These are phyloP conservation scores for Syzygium jambos DNA, from an alignment of 345 rosid species.

Conservation along the genomic window DNA sequence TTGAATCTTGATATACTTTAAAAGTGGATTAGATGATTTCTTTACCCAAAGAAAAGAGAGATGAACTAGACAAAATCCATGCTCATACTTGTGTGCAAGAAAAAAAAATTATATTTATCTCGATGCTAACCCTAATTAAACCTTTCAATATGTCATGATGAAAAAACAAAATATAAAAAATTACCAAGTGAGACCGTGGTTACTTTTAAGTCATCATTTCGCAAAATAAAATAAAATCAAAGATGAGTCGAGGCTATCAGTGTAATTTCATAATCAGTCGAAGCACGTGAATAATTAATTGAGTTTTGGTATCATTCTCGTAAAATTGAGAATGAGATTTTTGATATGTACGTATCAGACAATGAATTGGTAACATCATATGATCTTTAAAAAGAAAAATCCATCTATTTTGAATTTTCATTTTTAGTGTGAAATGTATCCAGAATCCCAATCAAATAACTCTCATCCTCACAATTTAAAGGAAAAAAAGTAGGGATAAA, in stretches of 20 bases:
- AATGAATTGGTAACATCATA: neutral
- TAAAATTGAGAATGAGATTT: neutral
- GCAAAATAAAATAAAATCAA: neutral
- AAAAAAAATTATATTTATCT: neutral
- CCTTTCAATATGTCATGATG: no score
- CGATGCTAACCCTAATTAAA: neutral
- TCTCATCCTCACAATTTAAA: neutral
- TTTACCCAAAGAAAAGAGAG: no score
- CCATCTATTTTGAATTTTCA: neutral
- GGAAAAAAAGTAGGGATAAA: no score
- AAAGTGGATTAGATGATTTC: neutral
- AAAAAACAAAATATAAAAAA: no score
- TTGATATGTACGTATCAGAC: fast-evolving
- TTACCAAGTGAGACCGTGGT: fast-evolving
- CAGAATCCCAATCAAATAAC: neutral
- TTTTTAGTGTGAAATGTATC: neutral
- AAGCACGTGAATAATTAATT: neutral
- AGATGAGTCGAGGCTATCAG: neutral
- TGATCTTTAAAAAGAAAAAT: neutral
- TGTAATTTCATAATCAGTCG: neutral
- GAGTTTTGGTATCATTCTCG: neutral
- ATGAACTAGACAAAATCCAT: neutral
- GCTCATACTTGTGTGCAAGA: neutral
- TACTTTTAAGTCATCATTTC: no score
- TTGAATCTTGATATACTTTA: neutral